phyloP scores from a whole-genome alignment of 257 asterid genomes.

The Solanum paucissectum region DNA sequence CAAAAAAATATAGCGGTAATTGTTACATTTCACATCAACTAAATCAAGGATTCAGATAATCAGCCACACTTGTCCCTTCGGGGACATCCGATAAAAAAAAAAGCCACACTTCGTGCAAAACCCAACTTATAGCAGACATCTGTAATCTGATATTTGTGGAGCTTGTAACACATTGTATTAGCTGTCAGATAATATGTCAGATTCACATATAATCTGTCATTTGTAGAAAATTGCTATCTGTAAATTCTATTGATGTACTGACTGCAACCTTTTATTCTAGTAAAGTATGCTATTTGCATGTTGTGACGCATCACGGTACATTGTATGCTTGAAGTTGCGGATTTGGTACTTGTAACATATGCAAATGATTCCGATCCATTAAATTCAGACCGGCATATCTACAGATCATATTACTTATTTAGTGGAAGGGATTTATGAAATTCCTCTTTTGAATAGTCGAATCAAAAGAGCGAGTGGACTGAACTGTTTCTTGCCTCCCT shows the following conservation, averaged over 20 bases:
- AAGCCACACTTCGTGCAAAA: background rate
- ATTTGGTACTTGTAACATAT: background rate
- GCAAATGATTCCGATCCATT: background rate
- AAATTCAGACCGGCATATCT: background rate
- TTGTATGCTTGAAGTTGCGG: background rate
- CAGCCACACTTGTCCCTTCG: background rate
- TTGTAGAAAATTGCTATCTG: background rate
- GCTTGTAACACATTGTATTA: background rate
- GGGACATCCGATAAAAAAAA: background rate
- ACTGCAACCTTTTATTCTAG: background rate
- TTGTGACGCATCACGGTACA: background rate
- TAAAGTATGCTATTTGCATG: background rate
- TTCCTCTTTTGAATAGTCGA: background rate
- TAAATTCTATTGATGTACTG: background rate
- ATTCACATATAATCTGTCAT: background rate
- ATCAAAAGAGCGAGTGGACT: background rate
- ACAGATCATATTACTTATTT: background rate
- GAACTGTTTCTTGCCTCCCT: background rate
- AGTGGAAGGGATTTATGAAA: background rate
- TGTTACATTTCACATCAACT: background rate
- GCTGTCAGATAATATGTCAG: background rate
- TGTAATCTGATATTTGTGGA: background rate
- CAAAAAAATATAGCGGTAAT: background rate
- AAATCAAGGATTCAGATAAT: background rate
- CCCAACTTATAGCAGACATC: background rate